These are phyloP conservation scores for Blastobotrys arbuscula DNA, from an alignment of 1,139 yeast genomes.

Conservation along the genomic window DNA sequence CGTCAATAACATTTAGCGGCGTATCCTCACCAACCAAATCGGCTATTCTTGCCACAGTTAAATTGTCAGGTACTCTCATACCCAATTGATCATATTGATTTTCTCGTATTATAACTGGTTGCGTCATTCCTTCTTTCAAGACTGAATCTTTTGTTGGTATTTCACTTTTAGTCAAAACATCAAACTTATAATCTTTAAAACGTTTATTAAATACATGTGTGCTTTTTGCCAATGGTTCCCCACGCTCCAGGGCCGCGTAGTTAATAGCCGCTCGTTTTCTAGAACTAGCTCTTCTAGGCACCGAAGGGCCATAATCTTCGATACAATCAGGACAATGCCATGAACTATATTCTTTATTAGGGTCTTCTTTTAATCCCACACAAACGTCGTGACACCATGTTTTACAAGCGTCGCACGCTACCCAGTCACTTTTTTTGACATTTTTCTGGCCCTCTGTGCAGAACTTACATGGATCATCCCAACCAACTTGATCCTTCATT, in stretches of 20 bases:
- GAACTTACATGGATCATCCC: conserved; percentile 12
- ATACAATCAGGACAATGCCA: conserved; percentile 55
- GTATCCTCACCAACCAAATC: conserved; percentile 57
- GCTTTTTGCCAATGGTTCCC: conserved; percentile 47
- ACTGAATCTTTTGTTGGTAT: conserved; percentile 40
- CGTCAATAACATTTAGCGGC: conserved; percentile 84
- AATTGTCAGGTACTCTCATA: conserved; percentile 40
- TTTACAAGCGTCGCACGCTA: conserved; percentile 55
- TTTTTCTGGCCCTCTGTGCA: not conserved
- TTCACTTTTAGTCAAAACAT: conserved; percentile 21
- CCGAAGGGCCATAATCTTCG: conserved; percentile 46
- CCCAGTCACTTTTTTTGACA: conserved; percentile 40
- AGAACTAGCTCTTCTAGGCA: conserved; percentile 50
- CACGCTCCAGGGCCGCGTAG: conserved; percentile 75
- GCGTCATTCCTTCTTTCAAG: conserved; percentile 29
- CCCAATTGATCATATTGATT: conserved; percentile 35
- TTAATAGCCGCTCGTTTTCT: conserved; percentile 55
- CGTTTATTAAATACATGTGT: conserved; percentile 44
- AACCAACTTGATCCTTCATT: conserved; percentile 5
- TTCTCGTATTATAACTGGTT: conserved; percentile 39
- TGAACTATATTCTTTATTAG: conserved; percentile 40
- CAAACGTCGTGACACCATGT: conserved; percentile 61
- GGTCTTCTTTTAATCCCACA: conserved; percentile 37
- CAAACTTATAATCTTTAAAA: conserved; percentile 13
- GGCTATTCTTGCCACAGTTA: conserved; percentile 54